Percentiles rank a stretch among this genome's conserved stretches.
These are phyloP conservation scores for Trametes sp. DNA, from an alignment of 1,284 basidiomycete species.

Conservation along the genomic window DNA sequence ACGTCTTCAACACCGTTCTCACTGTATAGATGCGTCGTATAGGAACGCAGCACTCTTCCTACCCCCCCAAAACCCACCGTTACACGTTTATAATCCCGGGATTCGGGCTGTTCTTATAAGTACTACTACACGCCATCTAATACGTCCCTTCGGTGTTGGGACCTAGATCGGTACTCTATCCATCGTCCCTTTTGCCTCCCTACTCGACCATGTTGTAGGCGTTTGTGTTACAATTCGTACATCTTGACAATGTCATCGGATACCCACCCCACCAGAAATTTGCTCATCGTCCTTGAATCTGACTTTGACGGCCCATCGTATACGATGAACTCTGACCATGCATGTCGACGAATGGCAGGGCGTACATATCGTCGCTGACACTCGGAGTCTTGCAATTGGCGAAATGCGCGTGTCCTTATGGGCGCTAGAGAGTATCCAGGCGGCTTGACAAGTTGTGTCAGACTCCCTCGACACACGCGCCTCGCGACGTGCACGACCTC, in stretches of 20 bases:
- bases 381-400: not conserved
- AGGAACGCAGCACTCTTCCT: not conserved
- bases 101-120: constrained; percentile 11
- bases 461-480: not conserved
- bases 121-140: constrained; percentile 5
- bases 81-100: constrained; percentile 7
- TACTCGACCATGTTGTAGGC: not conserved
- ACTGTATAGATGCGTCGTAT: constrained; percentile 54
- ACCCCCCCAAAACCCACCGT: constrained; percentile 4
- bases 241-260: constrained; percentile 12
- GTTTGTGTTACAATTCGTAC: constrained; percentile 5
- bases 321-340: not conserved
- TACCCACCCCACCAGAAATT: not conserved
- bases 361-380: constrained; percentile 3
- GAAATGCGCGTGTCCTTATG: no score
- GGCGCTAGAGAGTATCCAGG: no score
- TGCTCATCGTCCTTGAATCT: not conserved
- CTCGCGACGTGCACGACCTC: constrained; percentile 6
- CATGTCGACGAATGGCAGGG: not conserved
- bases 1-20: constrained; percentile 88
- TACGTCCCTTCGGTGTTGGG: constrained; percentile 5
- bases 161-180: not conserved
- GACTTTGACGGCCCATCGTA: not conserved
- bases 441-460: not conserved
- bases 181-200: constrained; percentile 2